Conservation (phyloP, 352 stramenopile species). For the Phytophthora melonis region DNA sequence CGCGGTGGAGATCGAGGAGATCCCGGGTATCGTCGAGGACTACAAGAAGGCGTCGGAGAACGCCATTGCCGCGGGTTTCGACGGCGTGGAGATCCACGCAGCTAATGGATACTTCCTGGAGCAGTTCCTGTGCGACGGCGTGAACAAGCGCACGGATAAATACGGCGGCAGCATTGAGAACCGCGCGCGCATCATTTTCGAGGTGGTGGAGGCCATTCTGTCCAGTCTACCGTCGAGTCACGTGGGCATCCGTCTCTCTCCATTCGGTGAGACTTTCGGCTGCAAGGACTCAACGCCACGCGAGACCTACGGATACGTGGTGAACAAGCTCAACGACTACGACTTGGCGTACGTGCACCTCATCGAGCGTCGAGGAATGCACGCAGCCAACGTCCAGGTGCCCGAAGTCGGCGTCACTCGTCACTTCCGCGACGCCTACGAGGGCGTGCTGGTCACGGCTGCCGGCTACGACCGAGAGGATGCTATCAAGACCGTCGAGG, state of each 20-base stretch:
- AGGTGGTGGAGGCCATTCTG: slow-evolving; percentile 6
- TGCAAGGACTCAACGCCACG: slow-evolving; percentile 13
- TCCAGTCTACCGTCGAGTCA: slow-evolving; percentile 9
- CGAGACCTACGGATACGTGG: slow-evolving; percentile 12
- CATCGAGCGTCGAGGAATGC: slow-evolving; percentile 44
- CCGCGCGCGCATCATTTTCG: slow-evolving; percentile 8
- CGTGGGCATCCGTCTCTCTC: slow-evolving; percentile 2
- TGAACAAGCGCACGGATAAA: slow-evolving; percentile 36
- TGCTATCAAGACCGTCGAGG: slow-evolving; percentile 33
- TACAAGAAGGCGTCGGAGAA: slow-evolving; percentile 63
- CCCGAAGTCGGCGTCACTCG: slow-evolving; percentile 41
- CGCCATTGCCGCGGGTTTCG: slow-evolving; percentile 82
- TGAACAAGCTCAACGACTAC: slow-evolving; percentile 10
- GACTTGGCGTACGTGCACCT: slow-evolving; percentile 5
- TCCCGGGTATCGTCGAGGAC: slow-evolving; percentile 63
- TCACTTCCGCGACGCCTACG: slow-evolving; percentile 47
- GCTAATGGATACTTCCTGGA: slow-evolving; percentile 92
- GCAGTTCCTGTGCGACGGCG: slow-evolving; percentile 68
- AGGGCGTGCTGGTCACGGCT: slow-evolving; percentile 45
- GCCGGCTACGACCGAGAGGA: slow-evolving; percentile 36
- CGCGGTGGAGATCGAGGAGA: slow-evolving; percentile 72
- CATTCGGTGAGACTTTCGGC: slow-evolving; percentile 5
- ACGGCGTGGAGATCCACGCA: slow-evolving; percentile 91
- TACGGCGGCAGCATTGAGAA: slow-evolving; percentile 70
- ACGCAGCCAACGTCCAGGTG: slow-evolving; percentile 11